These are phyloP conservation scores for Saraca asoca DNA, from an alignment of 331 rosid genomes.

Conservation along the genomic window DNA sequence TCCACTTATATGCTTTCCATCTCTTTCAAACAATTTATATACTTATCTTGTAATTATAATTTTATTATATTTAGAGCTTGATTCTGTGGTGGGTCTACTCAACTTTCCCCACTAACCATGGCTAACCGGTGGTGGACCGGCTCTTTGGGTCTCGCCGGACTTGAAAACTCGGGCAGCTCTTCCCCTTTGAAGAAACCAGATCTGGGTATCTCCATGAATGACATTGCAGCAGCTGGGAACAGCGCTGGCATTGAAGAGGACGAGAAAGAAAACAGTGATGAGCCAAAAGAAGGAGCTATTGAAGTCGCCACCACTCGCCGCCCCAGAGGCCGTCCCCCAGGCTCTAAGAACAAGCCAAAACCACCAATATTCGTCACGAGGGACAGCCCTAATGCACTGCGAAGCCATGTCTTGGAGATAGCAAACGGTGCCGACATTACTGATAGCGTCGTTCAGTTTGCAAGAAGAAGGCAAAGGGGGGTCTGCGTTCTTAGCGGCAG, in stretches of 20 bases:
- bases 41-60: background rate
- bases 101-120: conserved; percentile 35
- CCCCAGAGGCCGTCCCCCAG: conserved; percentile 66
- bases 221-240: conserved; percentile 7
- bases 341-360: conserved; percentile 71
- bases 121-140: conserved; percentile 82
- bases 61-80: background rate
- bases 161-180: conserved; percentile 39
- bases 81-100: background rate
- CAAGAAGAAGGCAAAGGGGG: conserved; percentile 63
- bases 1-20: too few relatives aligned
- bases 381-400: conserved; percentile 76
- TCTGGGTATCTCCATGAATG: conserved; percentile 65
- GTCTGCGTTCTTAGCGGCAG: conserved; percentile 60
- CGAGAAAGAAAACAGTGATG: conserved; percentile 63
- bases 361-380: conserved; percentile 72
- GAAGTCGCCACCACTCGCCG: conserved; percentile 55
- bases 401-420: conserved; percentile 81
- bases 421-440: conserved; percentile 63
- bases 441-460: conserved; percentile 57
- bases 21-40: background rate
- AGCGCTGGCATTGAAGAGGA: conserved; percentile 45
- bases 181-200: conserved; percentile 59
- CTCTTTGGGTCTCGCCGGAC: conserved; percentile 50
- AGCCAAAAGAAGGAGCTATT: conserved; percentile 64